Evolutionary conservation across 805 yeast species (phyloP).

Genomic region (Novakomyces olei): DNA sequence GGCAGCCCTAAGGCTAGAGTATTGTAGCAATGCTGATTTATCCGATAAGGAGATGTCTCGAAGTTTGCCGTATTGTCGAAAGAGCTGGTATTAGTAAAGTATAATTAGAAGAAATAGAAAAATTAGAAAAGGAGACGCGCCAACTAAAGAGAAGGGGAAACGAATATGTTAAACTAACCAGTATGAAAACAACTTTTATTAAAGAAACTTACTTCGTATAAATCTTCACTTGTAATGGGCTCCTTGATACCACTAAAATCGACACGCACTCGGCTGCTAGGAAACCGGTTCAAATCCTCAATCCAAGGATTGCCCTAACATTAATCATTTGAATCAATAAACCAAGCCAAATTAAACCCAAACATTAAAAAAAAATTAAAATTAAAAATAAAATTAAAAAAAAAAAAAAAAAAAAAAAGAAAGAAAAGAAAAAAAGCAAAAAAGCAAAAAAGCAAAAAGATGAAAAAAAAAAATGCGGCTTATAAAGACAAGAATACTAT

Average conservation of each 20-base stretch:
- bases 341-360: not conserved
- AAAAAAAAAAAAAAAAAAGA: not conserved
- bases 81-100: no score
- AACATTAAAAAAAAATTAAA: not conserved
- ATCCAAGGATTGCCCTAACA: conserved; percentile 81
- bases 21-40: conserved; percentile 31
- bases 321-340: not conserved
- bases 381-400: not conserved
- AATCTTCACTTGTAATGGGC: conserved; percentile 52
- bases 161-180: no score
- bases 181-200: no score
- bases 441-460: not conserved
- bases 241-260: conserved; percentile 49
- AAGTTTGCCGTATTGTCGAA: conserved; percentile 74
- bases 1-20: conserved; percentile 38
- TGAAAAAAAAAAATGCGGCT: no score
- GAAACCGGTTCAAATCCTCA: conserved; percentile 68
- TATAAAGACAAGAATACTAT: no score
- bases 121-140: no score
- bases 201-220: no score
- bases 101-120: no score
- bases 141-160: no score
- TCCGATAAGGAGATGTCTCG: conserved; percentile 42
- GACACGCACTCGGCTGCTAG: conserved; percentile 40
- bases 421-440: not conserved